Evolutionary conservation across 2,329 filamentous ascomycete species (phyloP).

Genomic region (Ophiocordyceps robertsii): DNA sequence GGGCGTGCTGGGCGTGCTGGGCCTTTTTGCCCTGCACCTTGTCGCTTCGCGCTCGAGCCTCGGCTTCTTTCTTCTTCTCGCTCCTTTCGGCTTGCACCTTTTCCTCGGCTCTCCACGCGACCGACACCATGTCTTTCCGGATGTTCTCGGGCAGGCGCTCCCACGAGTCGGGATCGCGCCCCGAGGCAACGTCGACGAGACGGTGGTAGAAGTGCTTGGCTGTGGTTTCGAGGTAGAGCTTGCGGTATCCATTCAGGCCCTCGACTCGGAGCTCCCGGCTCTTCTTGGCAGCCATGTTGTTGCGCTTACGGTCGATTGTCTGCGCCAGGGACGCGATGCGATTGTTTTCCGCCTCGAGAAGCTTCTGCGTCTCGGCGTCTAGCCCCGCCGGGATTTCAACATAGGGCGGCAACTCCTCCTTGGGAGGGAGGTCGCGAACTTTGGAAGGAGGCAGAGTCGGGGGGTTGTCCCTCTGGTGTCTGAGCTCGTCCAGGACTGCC

Average conservation of each 20-base stretch:
- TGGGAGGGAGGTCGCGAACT: slow-evolving; percentile 13
- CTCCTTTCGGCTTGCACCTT: not conserved
- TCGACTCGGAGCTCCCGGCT: slow-evolving; percentile 18
- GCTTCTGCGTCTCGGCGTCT: slow-evolving; percentile 1
- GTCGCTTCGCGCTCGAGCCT: slow-evolving; percentile 5
- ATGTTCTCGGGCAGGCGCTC: slow-evolving; percentile 7
- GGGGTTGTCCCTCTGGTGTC: slow-evolving; percentile 8
- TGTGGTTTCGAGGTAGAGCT: slow-evolving; percentile 10
- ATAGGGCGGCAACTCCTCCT: slow-evolving; percentile 9
- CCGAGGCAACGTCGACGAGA: slow-evolving; percentile 11
- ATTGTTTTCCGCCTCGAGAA: slow-evolving; percentile 12
- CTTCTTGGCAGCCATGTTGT: slow-evolving; percentile 24
- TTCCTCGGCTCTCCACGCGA: slow-evolving; percentile 7
- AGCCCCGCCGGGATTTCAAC: slow-evolving; percentile 7
- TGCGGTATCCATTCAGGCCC: slow-evolving; percentile 7
- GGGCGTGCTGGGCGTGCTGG: too few relatives aligned
- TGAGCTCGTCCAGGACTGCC: slow-evolving; percentile 10
- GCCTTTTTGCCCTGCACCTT: too few relatives aligned
- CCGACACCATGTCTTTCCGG: slow-evolving; percentile 7
- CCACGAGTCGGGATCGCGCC: slow-evolving; percentile 10
- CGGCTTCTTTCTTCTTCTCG: slow-evolving; percentile 8
- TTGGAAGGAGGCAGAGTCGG: slow-evolving; percentile 14
- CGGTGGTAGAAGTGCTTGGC: slow-evolving; percentile 15
- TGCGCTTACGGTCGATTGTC: slow-evolving; percentile 16
- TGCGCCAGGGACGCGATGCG: slow-evolving; percentile 11